Evolutionary conservation across 768 basidiomycete species (phyloP).

Genomic region (Crassisporium funariophilum): DNA sequence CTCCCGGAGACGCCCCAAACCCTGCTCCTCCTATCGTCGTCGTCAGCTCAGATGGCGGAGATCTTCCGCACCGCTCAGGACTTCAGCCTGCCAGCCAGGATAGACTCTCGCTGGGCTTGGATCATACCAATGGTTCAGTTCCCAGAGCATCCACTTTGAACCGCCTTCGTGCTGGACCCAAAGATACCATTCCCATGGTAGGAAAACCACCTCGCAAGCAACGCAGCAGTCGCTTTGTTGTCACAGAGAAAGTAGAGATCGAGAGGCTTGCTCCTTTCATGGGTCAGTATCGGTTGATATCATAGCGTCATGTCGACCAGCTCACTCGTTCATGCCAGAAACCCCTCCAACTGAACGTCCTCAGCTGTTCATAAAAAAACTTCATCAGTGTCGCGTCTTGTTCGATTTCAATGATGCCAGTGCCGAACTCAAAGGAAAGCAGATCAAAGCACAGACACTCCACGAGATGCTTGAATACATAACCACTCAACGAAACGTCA

Average conservation of each 20-base stretch:
- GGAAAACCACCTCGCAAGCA: conserved; percentile 98
- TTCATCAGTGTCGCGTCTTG: conserved; percentile 93
- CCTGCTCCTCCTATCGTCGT: conserved; percentile 84
- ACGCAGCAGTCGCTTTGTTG: conserved; percentile 93
- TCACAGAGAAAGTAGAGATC: conserved; percentile 95
- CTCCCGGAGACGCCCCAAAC: conserved; percentile 44
- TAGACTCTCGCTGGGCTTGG: conserved; percentile 48
- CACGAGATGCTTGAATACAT: conserved; percentile 99
- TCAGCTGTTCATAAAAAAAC: conserved; percentile 90
- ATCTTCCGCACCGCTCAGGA: conserved; percentile 45
- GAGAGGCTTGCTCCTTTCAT: conserved; percentile 90
- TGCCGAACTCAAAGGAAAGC: conserved; percentile 94
- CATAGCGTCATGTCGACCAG: conserved; percentile 3
- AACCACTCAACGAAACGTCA: conserved; percentile 93
- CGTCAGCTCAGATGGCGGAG: conserved; percentile 72
- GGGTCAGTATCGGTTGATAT: conserved; percentile 51
- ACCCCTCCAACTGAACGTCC: conserved; percentile 86
- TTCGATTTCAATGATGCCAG: conserved; percentile 99
- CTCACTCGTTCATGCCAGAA: conserved; percentile 53
- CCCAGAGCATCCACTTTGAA: conserved; percentile 71
- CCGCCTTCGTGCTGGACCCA: conserved; percentile 80
- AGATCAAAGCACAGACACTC: conserved; percentile 96
- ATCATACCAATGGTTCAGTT: conserved; percentile 53
- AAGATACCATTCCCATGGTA: conserved; percentile 95
- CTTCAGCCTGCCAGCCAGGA: conserved; percentile 39